Evolutionary conservation across 2,329 filamentous ascomycete species (phyloP).

Genomic region (Colletotrichum liaoningense): DNA sequence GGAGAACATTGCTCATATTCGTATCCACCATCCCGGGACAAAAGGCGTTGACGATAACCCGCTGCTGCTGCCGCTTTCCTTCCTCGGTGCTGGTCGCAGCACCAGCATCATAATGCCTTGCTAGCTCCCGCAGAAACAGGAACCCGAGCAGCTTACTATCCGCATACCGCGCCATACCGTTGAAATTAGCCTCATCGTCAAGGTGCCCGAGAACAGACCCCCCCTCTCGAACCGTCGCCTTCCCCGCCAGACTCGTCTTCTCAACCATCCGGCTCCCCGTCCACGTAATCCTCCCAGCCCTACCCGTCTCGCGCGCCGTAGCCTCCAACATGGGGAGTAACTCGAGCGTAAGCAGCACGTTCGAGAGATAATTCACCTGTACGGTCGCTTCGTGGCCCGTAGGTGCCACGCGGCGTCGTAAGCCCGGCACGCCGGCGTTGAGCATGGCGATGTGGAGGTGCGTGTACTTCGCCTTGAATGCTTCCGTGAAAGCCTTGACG

Average conservation of each 20-base stretch:
- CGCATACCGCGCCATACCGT: slow-evolving; percentile 18
- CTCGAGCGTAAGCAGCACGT: slow-evolving; percentile 38
- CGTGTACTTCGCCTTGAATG: background rate
- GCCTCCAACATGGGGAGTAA: slow-evolving; percentile 36
- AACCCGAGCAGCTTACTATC: slow-evolving; percentile 15
- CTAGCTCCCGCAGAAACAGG: slow-evolving; percentile 12
- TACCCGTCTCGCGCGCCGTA: background rate
- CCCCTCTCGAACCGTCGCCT: background rate
- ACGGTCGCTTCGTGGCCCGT: slow-evolving; percentile 39
- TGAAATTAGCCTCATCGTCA: slow-evolving; percentile 2
- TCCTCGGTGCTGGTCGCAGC: background rate
- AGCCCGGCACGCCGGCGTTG: slow-evolving; percentile 30
- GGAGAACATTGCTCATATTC: slow-evolving; percentile 17
- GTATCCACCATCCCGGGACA: slow-evolving; percentile 29
- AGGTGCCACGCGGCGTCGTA: slow-evolving; percentile 9
- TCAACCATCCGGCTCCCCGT: slow-evolving; percentile 1
- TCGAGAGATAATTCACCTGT: slow-evolving; percentile 43
- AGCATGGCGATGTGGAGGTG: slow-evolving; percentile 27
- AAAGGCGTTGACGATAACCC: slow-evolving; percentile 23
- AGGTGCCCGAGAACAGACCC: slow-evolving; percentile 22
- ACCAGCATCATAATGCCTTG: background rate
- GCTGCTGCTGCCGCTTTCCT: background rate
- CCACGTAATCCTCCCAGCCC: background rate
- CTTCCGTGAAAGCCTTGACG: slow-evolving; percentile 6
- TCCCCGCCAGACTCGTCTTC: slow-evolving; percentile 1